A percentile compares a stretch with the other conserved stretches of the same genome.
These are phyloP conservation scores for Amanita muscaria DNA, from an alignment of 768 basidiomycete genomes.

Conservation along the genomic window DNA sequence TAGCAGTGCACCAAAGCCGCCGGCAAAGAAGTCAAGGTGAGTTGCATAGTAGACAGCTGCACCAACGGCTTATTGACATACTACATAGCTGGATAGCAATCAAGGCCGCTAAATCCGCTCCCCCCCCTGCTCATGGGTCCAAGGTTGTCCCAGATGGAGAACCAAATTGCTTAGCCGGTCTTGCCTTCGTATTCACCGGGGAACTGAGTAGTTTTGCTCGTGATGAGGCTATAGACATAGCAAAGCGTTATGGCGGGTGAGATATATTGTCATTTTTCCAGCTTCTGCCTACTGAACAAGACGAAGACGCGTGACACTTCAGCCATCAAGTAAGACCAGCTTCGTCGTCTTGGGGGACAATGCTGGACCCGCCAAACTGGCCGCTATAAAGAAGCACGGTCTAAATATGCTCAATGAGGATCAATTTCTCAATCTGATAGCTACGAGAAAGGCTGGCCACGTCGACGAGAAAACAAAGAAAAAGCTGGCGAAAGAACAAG, in stretches of 20 bases:
- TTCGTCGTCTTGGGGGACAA: constrained; percentile 84
- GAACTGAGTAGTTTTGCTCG: constrained; percentile 82
- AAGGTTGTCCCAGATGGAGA: constrained; percentile 68
- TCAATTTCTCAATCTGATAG: constrained; percentile 77
- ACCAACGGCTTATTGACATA: background rate
- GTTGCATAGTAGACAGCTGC: background rate
- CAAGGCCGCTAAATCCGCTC: constrained; percentile 52
- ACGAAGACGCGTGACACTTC: constrained; percentile 70
- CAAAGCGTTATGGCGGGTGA: constrained; percentile 89
- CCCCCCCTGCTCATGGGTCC: constrained; percentile 55
- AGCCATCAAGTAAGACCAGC: constrained; percentile 84
- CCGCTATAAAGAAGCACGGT: constrained; percentile 73
- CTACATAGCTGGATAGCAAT: constrained; percentile 22
- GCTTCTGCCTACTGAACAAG: background rate
- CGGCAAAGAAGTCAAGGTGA: background rate
- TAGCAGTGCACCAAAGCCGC: background rate
- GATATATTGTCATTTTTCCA: constrained; percentile 20
- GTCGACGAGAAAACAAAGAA: constrained; percentile 77
- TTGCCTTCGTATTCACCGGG: constrained; percentile 94
- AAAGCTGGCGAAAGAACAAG: constrained; percentile 73
- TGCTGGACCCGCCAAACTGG: constrained; percentile 85
- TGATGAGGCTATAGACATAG: constrained; percentile 80
- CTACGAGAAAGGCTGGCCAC: constrained; percentile 48
- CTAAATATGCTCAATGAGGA: constrained; percentile 79
- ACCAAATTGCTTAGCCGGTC: constrained; percentile 69